Percentiles rank a stretch among this genome's conserved stretches.
phyloP scores from a whole-genome alignment of 2,329 filamentous ascomycete genomes.

The Botryotinia convoluta region DNA sequence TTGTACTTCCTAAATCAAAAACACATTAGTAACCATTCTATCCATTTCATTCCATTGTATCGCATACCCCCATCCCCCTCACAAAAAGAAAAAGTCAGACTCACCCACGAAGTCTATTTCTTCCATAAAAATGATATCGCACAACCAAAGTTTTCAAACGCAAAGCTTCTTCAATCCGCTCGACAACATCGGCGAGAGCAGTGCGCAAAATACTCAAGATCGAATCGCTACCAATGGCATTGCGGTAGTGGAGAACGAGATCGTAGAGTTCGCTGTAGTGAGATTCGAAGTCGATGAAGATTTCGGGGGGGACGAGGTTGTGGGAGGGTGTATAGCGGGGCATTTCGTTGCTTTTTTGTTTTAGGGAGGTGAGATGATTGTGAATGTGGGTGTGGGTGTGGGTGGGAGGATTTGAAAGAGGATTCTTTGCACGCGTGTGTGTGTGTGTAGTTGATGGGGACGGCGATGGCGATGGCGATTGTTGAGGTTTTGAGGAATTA shows the following conservation, averaged over 20 bases:
- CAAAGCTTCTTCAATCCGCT: background rate
- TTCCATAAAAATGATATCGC: background rate
- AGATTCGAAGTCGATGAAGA: background rate
- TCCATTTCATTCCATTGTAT: too few species aligned
- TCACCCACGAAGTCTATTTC: background rate
- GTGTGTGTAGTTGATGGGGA: background rate
- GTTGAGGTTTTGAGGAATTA: fast-evolving
- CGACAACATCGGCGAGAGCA: background rate
- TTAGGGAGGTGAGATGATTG: background rate
- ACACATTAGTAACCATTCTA: background rate
- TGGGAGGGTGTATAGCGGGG: background rate
- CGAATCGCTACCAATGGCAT: background rate
- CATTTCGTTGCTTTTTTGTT: background rate
- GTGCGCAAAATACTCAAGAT: background rate
- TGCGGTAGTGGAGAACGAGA: background rate
- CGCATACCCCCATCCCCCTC: background rate
- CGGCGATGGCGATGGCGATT: background rate
- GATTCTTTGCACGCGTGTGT: fast-evolving
- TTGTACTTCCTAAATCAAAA: background rate
- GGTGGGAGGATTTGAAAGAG: background rate
- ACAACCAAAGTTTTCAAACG: background rate
- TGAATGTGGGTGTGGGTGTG: background rate
- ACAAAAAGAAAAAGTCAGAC: background rate
- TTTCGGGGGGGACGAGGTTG: background rate
- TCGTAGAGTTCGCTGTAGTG: background rate